These are phyloP conservation scores for Kregervanrija delftensis DNA, from an alignment of 805 yeast species.

Conservation along the genomic window DNA sequence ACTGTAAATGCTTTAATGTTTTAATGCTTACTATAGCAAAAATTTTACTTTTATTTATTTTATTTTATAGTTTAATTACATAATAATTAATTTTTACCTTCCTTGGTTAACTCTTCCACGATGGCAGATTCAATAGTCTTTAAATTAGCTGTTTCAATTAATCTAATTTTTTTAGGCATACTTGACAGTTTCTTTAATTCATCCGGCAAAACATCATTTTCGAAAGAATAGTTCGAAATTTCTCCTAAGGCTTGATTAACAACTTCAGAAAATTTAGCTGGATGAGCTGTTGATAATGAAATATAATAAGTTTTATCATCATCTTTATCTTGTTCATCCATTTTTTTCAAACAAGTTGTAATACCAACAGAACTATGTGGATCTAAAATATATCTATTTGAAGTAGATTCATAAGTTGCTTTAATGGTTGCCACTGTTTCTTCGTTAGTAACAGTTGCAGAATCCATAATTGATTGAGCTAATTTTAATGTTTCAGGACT, in stretches of 20 bases:
- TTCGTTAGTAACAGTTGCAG: slow-evolving; percentile 72
- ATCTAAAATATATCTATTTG: slow-evolving; percentile 74
- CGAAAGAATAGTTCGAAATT: slow-evolving; percentile 74
- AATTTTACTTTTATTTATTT: neutral
- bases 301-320: slow-evolving; percentile 42
- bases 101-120: slow-evolving; percentile 58
- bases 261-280: slow-evolving; percentile 96
- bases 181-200: slow-evolving; percentile 69
- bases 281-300: slow-evolving; percentile 95
- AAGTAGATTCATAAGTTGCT: slow-evolving; percentile 49
- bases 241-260: slow-evolving; percentile 72
- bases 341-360: slow-evolving; percentile 61
- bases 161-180: slow-evolving; percentile 67
- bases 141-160: slow-evolving; percentile 65
- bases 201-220: slow-evolving; percentile 79
- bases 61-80: neutral
- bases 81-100: slow-evolving; percentile 12
- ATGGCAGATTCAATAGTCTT: slow-evolving; percentile 71
- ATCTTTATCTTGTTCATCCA: slow-evolving; percentile 30
- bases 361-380: slow-evolving; percentile 98
- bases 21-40: neutral
- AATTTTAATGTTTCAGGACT: slow-evolving; percentile 55
- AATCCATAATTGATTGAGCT: slow-evolving; percentile 65
- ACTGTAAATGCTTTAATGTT: neutral
- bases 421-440: slow-evolving; percentile 79